phyloP scores from a whole-genome alignment of 2,329 filamentous ascomycete species.

The Neofusicoccum umdonicola region DNA sequence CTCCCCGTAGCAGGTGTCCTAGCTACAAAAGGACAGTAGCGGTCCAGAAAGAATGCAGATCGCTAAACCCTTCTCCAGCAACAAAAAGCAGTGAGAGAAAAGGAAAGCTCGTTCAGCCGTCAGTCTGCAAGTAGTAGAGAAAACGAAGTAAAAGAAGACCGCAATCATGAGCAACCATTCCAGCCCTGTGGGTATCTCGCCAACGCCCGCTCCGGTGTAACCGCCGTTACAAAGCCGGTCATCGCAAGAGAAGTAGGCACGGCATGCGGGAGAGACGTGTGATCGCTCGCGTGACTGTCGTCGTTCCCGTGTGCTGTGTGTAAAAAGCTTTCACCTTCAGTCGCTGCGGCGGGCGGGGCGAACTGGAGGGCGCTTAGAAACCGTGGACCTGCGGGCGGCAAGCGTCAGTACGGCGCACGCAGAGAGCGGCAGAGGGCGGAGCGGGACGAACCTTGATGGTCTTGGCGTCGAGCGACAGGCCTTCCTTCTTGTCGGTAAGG shows the following conservation, averaged over 20 bases:
- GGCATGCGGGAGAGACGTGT: background rate
- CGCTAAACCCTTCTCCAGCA: background rate
- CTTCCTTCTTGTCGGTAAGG: constrained; percentile 91
- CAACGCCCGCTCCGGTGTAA: constrained; percentile 13
- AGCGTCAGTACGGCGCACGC: background rate
- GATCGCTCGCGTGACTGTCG: background rate
- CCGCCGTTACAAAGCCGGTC: constrained; percentile 7
- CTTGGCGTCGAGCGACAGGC: constrained; percentile 90
- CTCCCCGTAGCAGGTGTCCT: background rate
- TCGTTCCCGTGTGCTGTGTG: background rate
- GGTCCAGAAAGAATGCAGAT: background rate
- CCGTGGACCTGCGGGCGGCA: constrained; percentile 30
- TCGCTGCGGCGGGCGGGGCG: constrained; percentile 22
- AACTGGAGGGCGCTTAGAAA: constrained; percentile 29
- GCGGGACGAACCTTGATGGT: constrained; percentile 74
- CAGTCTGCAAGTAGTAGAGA: background rate
- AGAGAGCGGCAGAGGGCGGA: background rate
- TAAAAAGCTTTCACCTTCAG: constrained; percentile 2
- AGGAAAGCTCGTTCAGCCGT: background rate
- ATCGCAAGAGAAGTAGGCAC: constrained; percentile 6
- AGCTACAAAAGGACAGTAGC: background rate
- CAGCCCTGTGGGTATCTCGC: constrained; percentile 14
- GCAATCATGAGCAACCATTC: background rate
- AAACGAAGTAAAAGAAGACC: background rate
- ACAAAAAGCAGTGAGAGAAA: background rate